Evolutionary conservation across 129 eudicot species (phyloP), one percentile per base, ranked within the genome.

Genomic region (Saussurea involucrata): DNA sequence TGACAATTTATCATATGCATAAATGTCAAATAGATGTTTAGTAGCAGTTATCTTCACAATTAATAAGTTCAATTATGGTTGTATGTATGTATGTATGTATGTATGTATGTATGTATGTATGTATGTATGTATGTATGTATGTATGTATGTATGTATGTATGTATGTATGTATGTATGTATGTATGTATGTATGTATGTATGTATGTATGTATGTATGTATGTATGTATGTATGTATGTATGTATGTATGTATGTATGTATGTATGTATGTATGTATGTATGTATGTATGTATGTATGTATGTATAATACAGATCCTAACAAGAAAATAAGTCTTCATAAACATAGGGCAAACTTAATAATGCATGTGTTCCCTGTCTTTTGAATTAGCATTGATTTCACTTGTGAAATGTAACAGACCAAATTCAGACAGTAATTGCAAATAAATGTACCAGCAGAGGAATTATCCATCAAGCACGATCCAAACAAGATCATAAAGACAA

Each of bases 351-450:
- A 57, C 31, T 24, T 17, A 78, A 69, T 78, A 31, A 76, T 75
- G 20, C 27, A 4, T n/a, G 28, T 58, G 53, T 40, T n/a, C 63
- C 58, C 63, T 80, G 63, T 66, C 58, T 9, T 31, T 27, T 31
- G 36, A 29, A 65, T 27, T 20, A 53, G 31, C 78, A 65, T 79
- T 64, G 27, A 64, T 66, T 44, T 46, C 78, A 64, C 68, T 65
- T 15, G 27, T 77, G 57, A 69, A 77, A 44, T 34, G n/a, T 32
- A 69, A 37, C 76, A 66, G 44, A 71, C 66, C 70, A 70, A 63
- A 44, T 78, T 24, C 72, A 71, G 76, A 63, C 36, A 78, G 32
- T 66, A 27, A 40, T 61, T 60, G 69, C 78, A 32, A 10, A 24
- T 33, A 21, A 21, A 74, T 36, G 61, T 12, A 40, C 36, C 57